Conservation (phyloP, 345 rosid genomes). For the Gossypium longicalyx region DNA sequence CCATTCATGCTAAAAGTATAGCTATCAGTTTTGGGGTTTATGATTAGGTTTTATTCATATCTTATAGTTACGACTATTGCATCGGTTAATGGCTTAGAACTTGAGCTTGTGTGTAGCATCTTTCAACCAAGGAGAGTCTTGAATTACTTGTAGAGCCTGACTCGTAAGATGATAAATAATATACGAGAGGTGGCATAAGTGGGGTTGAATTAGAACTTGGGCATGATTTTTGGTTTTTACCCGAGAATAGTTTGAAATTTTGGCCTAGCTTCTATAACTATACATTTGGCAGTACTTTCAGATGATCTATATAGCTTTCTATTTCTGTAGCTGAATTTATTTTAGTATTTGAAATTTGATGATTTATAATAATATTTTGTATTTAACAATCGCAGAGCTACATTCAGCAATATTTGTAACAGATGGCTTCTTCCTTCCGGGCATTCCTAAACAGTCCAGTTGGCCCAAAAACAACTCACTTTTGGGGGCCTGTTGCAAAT, state of each 20-base stretch:
- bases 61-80: not conserved
- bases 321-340: not conserved
- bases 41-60: not conserved
- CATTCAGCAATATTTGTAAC: not conserved
- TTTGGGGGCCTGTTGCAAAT: conserved; percentile 87
- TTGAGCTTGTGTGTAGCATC: not conserved
- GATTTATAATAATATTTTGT: not conserved
- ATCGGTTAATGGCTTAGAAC: not conserved
- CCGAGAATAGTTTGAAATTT: not conserved
- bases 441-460: conserved; percentile 77
- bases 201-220: no score
- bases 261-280: not conserved
- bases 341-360: not conserved
- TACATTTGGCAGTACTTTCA: not conserved
- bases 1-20: not conserved
- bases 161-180: not conserved
- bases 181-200: not conserved
- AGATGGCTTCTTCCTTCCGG: conserved; percentile 70
- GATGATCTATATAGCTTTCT: not conserved
- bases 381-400: conserved; percentile 6
- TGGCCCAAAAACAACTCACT: conserved; percentile 86
- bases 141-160: not conserved
- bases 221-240: not conserved
- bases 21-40: not conserved
- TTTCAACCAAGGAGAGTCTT: not conserved